Evolutionary conservation across 1,284 basidiomycete genomes (phyloP), one percentile per base, ranked within the genome.

Genomic region (Leccinum huronense): DNA sequence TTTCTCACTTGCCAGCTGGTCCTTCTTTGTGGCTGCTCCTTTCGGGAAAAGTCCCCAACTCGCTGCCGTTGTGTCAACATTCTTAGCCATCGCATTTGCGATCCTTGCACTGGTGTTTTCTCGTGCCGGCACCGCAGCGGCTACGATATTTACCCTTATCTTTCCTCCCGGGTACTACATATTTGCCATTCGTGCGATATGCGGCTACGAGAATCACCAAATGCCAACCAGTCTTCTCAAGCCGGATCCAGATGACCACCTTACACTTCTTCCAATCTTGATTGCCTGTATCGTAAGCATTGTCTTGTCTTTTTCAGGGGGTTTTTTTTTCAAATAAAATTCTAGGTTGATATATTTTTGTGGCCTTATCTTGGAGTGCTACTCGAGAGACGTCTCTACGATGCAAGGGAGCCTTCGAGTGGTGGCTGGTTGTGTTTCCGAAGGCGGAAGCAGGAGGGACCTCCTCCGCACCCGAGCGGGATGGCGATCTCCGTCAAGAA

Each of bases 151-250:
- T 69, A 84, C 87, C 0, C 70, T 94, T 59, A 75, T 93, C 45
- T 91, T 93, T 72, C 91, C 91, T 0, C 87, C 91, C 0, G 83
- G 84, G 11, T 92, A 86, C 73, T 92, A 89, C 69, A 81, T 91
- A 16, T 93, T 91, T 68, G 84, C 85, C n/a, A 83, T 86, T 30
- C 81, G 87, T 56, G 83, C 83, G 2, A 83, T 91, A 4, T 83
- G 84, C 61, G 86, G 88, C 7, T 93, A 83, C 68, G 91, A 93
- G 74, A 81, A 82, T 57, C 76, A 86, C 60, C 78, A 81, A 53
- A 72, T 83, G 53, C 73, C 83, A 3, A 85, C 88, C 0, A 80
- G 86, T 66, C 70, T 84, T 2, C 63, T 86, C 10, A 78, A 82
- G 53, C 77, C 79, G 0, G 88, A 90, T 73, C 89, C 89, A 2